These are phyloP conservation scores for Yarrowia bubula DNA, from an alignment of 805 yeast species.

Conservation along the genomic window DNA sequence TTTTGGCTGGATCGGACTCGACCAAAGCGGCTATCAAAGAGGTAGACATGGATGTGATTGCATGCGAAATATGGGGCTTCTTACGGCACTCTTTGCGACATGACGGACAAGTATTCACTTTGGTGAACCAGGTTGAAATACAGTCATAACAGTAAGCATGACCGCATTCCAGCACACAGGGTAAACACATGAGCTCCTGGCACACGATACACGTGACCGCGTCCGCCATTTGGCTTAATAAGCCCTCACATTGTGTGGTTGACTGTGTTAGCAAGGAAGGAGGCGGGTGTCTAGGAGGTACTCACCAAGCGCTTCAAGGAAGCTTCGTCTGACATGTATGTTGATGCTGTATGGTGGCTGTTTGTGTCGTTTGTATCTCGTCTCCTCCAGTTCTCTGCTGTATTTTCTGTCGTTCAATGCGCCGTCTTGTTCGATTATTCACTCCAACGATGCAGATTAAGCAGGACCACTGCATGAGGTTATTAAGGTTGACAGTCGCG, in stretches of 20 bases:
- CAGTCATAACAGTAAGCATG: conserved; percentile 61
- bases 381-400: too few relatives aligned
- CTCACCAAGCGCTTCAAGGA: neutral
- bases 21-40: neutral
- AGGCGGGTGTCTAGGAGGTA: neutral
- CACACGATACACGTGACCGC: conserved; percentile 52
- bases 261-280: conserved; percentile 1
- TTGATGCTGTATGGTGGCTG: neutral
- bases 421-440: too few relatives aligned
- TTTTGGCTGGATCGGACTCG: neutral
- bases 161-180: conserved; percentile 58
- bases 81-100: conserved; percentile 29
- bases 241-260: neutral
- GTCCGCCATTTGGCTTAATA: conserved; percentile 30
- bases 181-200: conserved; percentile 58
- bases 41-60: neutral
- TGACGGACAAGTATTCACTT: conserved; percentile 32
- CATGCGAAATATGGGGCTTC: conserved; percentile 6
- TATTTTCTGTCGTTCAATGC: neutral
- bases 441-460: neutral
- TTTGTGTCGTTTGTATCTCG: neutral
- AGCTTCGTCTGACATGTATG: neutral
- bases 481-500: conserved; percentile 8
- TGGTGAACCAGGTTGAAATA: conserved; percentile 37
- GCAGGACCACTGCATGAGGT: conserved; percentile 4